A percentile compares a stretch with the other conserved stretches of the same genome.
phyloP scores from a whole-genome alignment of 2,329 filamentous ascomycete genomes.

The Alternaria burnsii region DNA sequence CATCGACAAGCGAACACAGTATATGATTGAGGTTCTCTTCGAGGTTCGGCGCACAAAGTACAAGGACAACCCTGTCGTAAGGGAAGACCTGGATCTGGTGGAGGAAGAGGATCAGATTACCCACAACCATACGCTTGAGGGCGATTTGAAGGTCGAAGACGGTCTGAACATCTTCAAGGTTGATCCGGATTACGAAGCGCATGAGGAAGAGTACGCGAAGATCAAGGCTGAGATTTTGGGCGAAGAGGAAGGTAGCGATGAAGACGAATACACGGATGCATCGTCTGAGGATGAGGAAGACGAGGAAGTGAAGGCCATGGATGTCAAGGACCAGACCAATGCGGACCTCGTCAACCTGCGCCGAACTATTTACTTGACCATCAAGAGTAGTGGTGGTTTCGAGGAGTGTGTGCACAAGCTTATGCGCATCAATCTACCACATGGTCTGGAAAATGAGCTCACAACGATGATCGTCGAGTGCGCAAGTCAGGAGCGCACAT shows the following conservation, averaged over 20 bases:
- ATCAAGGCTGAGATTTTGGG: slow-evolving; percentile 94
- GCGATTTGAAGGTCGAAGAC: slow-evolving; percentile 81
- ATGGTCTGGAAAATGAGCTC: slow-evolving; percentile 86
- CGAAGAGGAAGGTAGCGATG: slow-evolving; percentile 75
- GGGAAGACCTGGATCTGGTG: slow-evolving; percentile 91
- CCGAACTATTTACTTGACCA: slow-evolving; percentile 94
- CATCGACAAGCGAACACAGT: slow-evolving; percentile 98
- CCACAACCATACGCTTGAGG: slow-evolving; percentile 79
- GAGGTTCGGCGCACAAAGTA: slow-evolving; percentile 96
- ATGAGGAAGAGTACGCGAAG: slow-evolving; percentile 88
- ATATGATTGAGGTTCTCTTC: slow-evolving; percentile 98
- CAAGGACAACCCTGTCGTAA: slow-evolving; percentile 90
- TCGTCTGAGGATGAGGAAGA: slow-evolving; percentile 78
- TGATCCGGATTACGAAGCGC: slow-evolving; percentile 86
- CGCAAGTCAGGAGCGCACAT: slow-evolving; percentile 95
- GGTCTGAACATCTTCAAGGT: slow-evolving; percentile 95
- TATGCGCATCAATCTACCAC: slow-evolving; percentile 84
- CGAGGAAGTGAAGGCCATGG: slow-evolving; percentile 80
- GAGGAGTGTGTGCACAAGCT: slow-evolving; percentile 98
- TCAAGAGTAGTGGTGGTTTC: slow-evolving; percentile 95
- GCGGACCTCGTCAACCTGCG: slow-evolving; percentile 93
- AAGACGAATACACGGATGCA: slow-evolving; percentile 69
- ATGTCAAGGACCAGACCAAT: slow-evolving; percentile 98
- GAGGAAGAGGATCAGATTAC: slow-evolving; percentile 99
- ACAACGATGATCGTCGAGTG: slow-evolving; percentile 98